A percentile compares a stretch with the other conserved stretches of the same genome.
phyloP scores from a whole-genome alignment of 2,329 filamentous ascomycete genomes.

The Scorias spongiosa region DNA sequence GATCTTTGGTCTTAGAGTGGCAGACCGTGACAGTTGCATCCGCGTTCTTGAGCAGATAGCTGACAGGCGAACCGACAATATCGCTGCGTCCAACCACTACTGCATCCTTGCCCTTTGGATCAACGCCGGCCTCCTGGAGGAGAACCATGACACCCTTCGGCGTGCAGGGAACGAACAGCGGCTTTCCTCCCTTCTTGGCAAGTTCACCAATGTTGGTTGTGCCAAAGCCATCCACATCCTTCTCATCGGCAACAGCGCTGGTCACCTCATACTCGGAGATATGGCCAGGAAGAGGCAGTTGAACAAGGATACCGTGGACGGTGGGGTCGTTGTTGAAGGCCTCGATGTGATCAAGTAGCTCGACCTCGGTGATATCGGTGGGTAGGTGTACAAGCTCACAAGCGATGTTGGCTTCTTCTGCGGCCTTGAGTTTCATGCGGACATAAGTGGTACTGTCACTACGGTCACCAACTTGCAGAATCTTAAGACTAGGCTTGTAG shows the following conservation, averaged over 20 bases:
- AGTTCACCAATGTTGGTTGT: conserved; percentile 90
- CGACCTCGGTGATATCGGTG: conserved; percentile 64
- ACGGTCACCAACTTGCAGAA: conserved; percentile 90
- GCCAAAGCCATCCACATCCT: conserved; percentile 96
- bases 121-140: conserved; percentile 66
- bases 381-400: conserved; percentile 77
- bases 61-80: conserved; percentile 93
- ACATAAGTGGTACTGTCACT: conserved; percentile 92
- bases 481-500: conserved; percentile 80
- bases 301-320: conserved; percentile 86
- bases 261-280: conserved; percentile 85
- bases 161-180: conserved; percentile 86
- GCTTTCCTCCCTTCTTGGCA: conserved; percentile 82
- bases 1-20: conserved; percentile 69
- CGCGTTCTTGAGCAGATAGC: conserved; percentile 86
- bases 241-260: conserved; percentile 78
- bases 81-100: conserved; percentile 91
- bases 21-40: conserved; percentile 95
- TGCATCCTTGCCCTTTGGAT: conserved; percentile 77
- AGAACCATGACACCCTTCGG: conserved; percentile 95
- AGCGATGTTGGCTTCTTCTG: conserved; percentile 80
- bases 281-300: conserved; percentile 76
- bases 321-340: conserved; percentile 71
- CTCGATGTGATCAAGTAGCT: conserved; percentile 70
- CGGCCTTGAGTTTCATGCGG: conserved; percentile 98